Evolutionary conservation across 768 basidiomycete genomes (phyloP).

Genomic region (Grammothele lineata): DNA sequence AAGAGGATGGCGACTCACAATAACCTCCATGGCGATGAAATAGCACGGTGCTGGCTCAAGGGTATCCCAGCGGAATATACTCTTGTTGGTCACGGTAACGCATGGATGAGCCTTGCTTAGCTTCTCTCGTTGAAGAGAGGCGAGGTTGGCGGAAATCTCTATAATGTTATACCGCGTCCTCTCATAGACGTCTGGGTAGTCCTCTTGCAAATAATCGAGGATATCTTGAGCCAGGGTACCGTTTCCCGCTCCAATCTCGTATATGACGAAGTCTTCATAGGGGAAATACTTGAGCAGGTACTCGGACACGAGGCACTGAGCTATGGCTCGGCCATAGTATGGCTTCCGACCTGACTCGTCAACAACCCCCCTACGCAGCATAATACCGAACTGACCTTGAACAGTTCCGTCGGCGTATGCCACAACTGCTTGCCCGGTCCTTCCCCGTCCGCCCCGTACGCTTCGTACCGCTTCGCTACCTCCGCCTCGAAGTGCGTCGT

Average conservation of each 20-base stretch:
- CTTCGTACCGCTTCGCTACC: conserved; percentile 71
- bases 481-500: conserved; percentile 75
- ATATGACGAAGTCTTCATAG: conserved; percentile 92
- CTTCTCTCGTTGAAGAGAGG: conserved; percentile 63
- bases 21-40: conserved; percentile 92
- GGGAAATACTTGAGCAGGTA: conserved; percentile 95
- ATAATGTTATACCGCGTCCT: conserved; percentile 91
- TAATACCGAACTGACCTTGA: conserved; percentile 62
- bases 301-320: conserved; percentile 82
- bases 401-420: conserved; percentile 98
- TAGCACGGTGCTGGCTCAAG: conserved; percentile 83
- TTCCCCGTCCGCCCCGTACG: conserved; percentile 59
- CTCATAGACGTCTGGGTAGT: conserved; percentile 90
- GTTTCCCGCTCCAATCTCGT: conserved; percentile 98
- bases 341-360: conserved; percentile 50
- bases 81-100: conserved; percentile 67
- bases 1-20: conserved; percentile 71
- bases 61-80: conserved; percentile 81
- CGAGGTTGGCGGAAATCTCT: conserved; percentile 84
- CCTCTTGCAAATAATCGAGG: conserved; percentile 69
- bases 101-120: conserved; percentile 61
- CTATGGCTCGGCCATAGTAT: conserved; percentile 90
- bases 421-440: conserved; percentile 88
- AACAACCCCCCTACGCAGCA: not conserved
- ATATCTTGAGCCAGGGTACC: conserved; percentile 91